Percentiles rank a stretch among this genome's conserved stretches.
Conservation (phyloP, 371 early-diverging fungal genomes). For the Mortierella sp. region DNA sequence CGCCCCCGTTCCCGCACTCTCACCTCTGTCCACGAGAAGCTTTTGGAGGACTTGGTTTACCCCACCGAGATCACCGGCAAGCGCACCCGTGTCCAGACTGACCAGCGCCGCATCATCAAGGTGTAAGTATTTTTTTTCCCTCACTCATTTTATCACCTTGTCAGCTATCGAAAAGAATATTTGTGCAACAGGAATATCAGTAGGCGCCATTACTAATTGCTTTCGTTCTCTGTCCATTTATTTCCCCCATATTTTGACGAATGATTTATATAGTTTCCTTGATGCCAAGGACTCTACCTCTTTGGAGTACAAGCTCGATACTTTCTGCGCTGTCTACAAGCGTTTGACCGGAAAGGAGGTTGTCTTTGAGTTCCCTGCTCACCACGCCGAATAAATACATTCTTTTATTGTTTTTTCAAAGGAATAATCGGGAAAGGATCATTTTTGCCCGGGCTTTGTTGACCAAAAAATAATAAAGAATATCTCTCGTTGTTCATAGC, state of each 20-base stretch:
- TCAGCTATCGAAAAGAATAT: background rate
- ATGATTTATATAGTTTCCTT: slow-evolving; percentile 74
- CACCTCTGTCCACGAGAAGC: slow-evolving; percentile 95
- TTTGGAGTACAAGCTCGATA: slow-evolving; percentile 98
- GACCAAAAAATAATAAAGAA: slow-evolving; percentile 14
- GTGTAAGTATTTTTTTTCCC: slow-evolving; percentile 67
- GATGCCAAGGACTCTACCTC: slow-evolving; percentile 97
- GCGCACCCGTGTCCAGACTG: slow-evolving; percentile 95
- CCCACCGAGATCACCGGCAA: slow-evolving; percentile 98
- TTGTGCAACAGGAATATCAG: no score
- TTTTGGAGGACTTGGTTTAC: slow-evolving; percentile 97
- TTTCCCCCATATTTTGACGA: slow-evolving; percentile 49
- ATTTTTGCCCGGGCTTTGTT: slow-evolving; percentile 10
- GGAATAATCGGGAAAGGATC: background rate
- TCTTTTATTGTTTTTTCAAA: no score
- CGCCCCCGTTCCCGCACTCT: slow-evolving; percentile 97
- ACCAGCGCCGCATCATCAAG: slow-evolving; percentile 95
- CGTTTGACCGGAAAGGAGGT: slow-evolving; percentile 97
- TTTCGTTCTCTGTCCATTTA: slow-evolving; percentile 42
- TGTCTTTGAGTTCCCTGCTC: slow-evolving; percentile 94
- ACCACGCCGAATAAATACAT: slow-evolving; percentile 60
- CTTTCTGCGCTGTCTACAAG: slow-evolving; percentile 95
- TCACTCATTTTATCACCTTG: background rate
- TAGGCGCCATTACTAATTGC: no score
- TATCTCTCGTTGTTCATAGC: slow-evolving; percentile 22